Base-by-base conservation (phyloP, 2,329 filamentous ascomycete genomes). In the Clathrospora elynae region DNA sequence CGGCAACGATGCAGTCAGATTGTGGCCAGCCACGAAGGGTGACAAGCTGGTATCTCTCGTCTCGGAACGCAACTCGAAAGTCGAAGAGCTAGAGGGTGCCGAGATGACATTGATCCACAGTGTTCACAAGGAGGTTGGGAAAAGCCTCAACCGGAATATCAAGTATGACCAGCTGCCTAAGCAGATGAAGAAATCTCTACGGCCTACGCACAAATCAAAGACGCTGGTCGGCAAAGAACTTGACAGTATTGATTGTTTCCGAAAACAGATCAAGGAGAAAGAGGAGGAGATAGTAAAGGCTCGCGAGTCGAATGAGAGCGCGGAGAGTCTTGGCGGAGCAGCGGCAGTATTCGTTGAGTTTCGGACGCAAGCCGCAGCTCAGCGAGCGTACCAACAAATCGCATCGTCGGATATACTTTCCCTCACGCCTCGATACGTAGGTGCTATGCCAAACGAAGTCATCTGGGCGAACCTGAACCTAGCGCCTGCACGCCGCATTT, bases 311-410 rank as follows among this genome's bases (percentile, higher is more conserved):
- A 88, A 92, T 64, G 80, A 78, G 35, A 73, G 76, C 17, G 83
- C 78, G 3, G 53, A 57, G 10, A 61, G 51, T 44, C 80, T 83
- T 48, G 80, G 83, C 50, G 81, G 84, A 51, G 75, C 90, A 20
- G 83, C 86, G 10, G 86, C 90, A 14, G 88, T 93, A 8, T 99
- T 99, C 60, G 84, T 99, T 53, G 91, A 97, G 66, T 99, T 97
- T 62, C 78, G 82, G 49, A 83, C 80, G 2, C 89, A 96, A 66
- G 81, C 86, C 41, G 87, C 88, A 42, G 93, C 93, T 10, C 91
- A 99, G 70, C 79, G 82, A 38, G 92, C 92, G 10, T 92, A 83
- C 67, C 93, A 99, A 69, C 65, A 69, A 22, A 42, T 68, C 28
- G 50, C 60, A n/a, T 65, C 65, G 3, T 58, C 61, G 2, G 60